Conservation (phyloP, 306 rosid genomes). For the Gleditsia sinensis region DNA sequence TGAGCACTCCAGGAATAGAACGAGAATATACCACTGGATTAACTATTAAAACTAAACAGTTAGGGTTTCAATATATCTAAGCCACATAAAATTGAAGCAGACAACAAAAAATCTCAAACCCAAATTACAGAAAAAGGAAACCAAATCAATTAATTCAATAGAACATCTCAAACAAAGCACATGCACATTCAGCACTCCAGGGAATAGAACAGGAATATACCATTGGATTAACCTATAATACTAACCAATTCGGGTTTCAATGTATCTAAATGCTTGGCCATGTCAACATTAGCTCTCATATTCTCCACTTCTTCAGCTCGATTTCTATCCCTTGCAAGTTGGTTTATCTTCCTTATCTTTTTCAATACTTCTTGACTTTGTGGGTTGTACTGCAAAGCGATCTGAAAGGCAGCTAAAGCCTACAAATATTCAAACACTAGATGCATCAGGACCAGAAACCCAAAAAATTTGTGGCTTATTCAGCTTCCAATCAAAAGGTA, state of each 20-base stretch:
- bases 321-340: conserved; percentile 66
- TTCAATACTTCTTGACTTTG: conserved; percentile 88
- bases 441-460: conserved; percentile 36
- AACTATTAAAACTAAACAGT: too few relatives aligned
- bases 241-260: conserved; percentile 89
- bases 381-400: conserved; percentile 74
- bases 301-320: conserved; percentile 84
- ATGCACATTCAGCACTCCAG: background rate
- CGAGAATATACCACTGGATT: background rate
- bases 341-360: conserved; percentile 82
- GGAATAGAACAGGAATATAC: background rate
- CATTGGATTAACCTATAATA: background rate
- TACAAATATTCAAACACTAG: conserved; percentile 40
- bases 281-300: conserved; percentile 82
- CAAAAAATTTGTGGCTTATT: conserved; percentile 13
- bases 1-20: background rate
- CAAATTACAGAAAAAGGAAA: conserved; percentile 29
- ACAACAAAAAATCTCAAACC: conserved; percentile 31
- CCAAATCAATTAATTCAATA: conserved; percentile 1
- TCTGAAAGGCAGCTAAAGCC: conserved; percentile 86
- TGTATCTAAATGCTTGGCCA: conserved; percentile 73
- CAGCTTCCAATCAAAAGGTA: conserved; percentile 13
- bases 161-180: conserved; percentile 11
- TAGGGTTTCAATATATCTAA: too few relatives aligned
- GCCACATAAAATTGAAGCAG: conserved; percentile 4